These are phyloP conservation scores for Leishmania braziliensis DNA, from an alignment of 208 protist species.

Conservation along the genomic window DNA sequence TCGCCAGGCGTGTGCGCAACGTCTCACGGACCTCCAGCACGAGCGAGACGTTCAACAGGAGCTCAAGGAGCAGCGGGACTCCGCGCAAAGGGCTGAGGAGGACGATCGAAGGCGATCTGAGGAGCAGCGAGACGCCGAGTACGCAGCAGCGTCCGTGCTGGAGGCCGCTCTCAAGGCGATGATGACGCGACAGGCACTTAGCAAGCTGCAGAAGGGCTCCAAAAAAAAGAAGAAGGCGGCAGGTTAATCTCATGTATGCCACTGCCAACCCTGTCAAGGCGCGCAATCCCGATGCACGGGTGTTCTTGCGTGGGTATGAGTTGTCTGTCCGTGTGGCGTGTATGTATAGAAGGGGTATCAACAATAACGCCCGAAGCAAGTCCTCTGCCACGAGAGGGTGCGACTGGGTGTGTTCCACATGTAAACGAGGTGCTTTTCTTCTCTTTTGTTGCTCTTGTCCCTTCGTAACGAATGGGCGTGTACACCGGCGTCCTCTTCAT, in stretches of 20 bases:
- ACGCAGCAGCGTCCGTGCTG: conserved; percentile 76
- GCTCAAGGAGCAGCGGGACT: conserved; percentile 58
- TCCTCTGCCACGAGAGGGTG: neutral
- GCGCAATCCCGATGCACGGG: too few relatives aligned
- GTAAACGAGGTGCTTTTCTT: neutral
- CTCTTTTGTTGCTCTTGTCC: neutral
- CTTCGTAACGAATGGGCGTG: neutral
- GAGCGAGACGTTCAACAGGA: conserved; percentile 52
- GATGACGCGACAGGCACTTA: conserved; percentile 75
- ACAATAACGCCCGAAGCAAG: neutral
- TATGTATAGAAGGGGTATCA: neutral
- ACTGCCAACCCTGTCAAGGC: too few relatives aligned
- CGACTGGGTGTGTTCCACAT: neutral
- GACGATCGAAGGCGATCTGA: conserved; percentile 32
- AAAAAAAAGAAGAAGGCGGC: conserved; percentile 57
- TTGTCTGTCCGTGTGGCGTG: neutral
- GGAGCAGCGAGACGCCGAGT: conserved; percentile 53
- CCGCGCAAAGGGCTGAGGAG: conserved; percentile 34
- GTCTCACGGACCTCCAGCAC: conserved; percentile 58
- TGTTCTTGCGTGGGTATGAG: neutral
- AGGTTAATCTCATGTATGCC: neutral
- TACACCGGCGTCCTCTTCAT: neutral
- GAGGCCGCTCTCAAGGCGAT: conserved; percentile 82
- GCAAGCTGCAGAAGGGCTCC: conserved; percentile 72
- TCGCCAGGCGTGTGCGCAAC: conserved; percentile 75